Base-by-base conservation (phyloP, 805 yeast genomes). In the Komagataella phaffii region DNA sequence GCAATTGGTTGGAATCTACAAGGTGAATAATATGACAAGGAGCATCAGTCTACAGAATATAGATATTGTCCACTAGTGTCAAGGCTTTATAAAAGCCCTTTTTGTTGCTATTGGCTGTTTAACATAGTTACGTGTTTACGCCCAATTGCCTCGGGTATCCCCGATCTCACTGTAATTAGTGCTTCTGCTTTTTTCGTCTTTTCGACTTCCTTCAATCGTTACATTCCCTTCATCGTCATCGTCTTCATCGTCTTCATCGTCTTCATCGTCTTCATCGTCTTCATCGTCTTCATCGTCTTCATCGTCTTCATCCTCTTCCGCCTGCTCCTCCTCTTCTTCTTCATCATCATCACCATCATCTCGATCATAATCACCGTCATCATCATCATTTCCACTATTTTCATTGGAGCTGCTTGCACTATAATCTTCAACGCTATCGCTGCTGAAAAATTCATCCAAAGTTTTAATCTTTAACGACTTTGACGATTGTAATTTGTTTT, bases 1-100 rank as follows among this genome's bases (percentile, higher is more conserved):
- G 59, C 93, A 89, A 61, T 73, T 93, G 57, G 96, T 93, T 43
- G 99, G 99, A 8, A 88, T 93, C 54, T 95, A 90, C 72, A 93
- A 95, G 66, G 90, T 85, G 53, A 80, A 85, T 58, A 91, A 91
- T 67, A 88, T 80, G 90, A 90, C 98, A 2, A 76, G 76, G 62
- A 87, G 96, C 61, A 85, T 88, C 23, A 80, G 96, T 3, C 62
- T 88, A 47, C 77, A 82, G 59, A 88, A 88, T 60, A 74, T 72
- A 53, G 88, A 83, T 53, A 58, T 62, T 48, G 23, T 61, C 21
- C 24, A 17, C 8, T 30, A 30, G 40, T 4, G 6, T 30, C 14
- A 14, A 10, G 4, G 14, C 40, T 7, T 8, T 10, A 30, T 30
- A 30, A 14, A 10, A 30, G 12, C 2, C 8, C 40, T 30, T 3